Percentiles rank a stretch among this genome's conserved stretches.
Conservation (phyloP, 257 asterid species). For the Nicotiana benthamiana region DNA sequence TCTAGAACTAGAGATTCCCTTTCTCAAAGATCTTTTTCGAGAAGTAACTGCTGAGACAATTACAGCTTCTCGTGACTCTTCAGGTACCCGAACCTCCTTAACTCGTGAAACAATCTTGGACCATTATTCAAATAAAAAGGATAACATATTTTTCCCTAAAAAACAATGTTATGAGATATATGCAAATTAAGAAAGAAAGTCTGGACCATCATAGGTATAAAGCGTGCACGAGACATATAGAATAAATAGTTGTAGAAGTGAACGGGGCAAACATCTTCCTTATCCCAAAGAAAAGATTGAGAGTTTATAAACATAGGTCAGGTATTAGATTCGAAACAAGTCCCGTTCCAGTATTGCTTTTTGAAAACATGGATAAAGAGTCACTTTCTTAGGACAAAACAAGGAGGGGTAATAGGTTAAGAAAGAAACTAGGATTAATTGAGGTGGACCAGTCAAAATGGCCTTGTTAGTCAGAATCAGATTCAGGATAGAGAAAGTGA, state of each 20-base stretch:
- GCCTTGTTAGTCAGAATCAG: neutral
- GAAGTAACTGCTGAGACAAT: too few species aligned
- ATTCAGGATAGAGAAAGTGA: neutral
- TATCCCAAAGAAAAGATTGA: neutral
- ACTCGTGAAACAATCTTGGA: too few species aligned
- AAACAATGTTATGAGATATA: neutral
- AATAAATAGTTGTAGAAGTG: neutral
- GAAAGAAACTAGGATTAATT: neutral
- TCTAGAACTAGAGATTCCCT: too few species aligned
- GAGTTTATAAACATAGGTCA: neutral
- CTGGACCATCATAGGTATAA: neutral
- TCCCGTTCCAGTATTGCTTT: neutral
- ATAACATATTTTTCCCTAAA: too few species aligned
- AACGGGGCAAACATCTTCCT: too few species aligned
- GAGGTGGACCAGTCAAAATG: neutral
- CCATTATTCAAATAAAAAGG: too few species aligned
- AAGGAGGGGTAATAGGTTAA: neutral
- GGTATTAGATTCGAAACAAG: neutral
- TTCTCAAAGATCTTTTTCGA: too few species aligned
- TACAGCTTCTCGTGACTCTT: too few species aligned
- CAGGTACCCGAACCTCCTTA: too few species aligned
- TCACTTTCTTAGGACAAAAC: neutral
- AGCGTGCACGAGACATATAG: neutral
- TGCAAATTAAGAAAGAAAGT: neutral
- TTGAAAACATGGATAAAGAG: neutral